Conservation (phyloP, 441 rosid species). For the Mallotus japonicus region DNA sequence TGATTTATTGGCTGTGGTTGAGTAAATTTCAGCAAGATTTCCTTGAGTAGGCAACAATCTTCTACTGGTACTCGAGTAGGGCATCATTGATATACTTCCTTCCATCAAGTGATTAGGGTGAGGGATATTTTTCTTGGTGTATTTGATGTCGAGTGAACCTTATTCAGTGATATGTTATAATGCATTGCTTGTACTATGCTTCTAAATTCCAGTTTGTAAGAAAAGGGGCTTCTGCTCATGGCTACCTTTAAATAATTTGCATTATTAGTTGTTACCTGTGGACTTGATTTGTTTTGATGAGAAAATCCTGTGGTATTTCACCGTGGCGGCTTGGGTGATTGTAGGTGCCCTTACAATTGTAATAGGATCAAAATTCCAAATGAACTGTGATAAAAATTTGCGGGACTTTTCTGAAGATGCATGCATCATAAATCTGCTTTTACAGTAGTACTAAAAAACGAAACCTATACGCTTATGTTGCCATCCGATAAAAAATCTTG, state of each 20-base stretch:
- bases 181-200: background rate
- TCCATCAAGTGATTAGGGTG: background rate
- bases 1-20: constrained; percentile 75
- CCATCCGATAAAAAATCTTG: too few relatives aligned
- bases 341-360: background rate
- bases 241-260: background rate
- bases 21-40: constrained; percentile 32
- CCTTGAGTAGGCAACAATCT: background rate
- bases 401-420: too few relatives aligned
- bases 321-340: too few relatives aligned
- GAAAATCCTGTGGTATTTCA: background rate
- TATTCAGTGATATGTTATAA: background rate
- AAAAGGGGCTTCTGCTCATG: background rate
- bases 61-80: background rate
- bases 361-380: too few relatives aligned
- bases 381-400: too few relatives aligned
- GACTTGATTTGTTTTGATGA: background rate
- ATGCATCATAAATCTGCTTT: too few relatives aligned
- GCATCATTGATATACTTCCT: background rate
- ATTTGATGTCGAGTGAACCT: constrained; percentile 4
- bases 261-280: background rate
- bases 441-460: too few relatives aligned
- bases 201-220: background rate
- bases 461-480: too few relatives aligned
- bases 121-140: background rate